Conservation (phyloP, 2,329 filamentous ascomycete genomes). For the Trichophyton verrucosum region DNA sequence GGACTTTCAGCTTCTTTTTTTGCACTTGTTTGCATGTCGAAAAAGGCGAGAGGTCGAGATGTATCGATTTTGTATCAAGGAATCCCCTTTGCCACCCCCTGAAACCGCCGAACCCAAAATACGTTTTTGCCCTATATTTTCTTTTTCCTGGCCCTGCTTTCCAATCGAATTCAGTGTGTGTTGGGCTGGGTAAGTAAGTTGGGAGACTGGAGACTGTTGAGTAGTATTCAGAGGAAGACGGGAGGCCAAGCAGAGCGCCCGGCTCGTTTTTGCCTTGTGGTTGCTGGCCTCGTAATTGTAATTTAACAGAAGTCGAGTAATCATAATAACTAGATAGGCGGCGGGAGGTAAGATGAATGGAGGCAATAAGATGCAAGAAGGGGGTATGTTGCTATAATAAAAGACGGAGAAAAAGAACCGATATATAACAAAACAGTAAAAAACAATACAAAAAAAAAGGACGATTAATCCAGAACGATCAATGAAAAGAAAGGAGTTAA, state of each 20-base stretch:
- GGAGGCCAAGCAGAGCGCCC: too few species aligned
- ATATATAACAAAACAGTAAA: background rate
- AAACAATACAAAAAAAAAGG: background rate
- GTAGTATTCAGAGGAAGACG: too few species aligned
- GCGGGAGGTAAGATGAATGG: too few species aligned
- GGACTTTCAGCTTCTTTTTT: background rate
- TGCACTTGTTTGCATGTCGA: background rate
- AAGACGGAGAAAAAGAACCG: background rate
- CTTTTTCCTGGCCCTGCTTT: background rate
- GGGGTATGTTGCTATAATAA: background rate
- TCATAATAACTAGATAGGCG: background rate
- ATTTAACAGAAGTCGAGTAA: background rate
- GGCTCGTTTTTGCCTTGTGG: too few species aligned
- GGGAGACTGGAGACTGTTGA: too few species aligned
- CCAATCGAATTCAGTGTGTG: too few species aligned
- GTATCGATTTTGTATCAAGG: background rate
- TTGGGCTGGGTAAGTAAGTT: too few species aligned
- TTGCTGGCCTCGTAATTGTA: too few species aligned
- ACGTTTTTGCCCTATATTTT: background rate
- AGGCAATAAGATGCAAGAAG: background rate
- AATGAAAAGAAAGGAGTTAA: background rate
- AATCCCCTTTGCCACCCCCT: constrained; percentile 3
- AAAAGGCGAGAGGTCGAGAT: background rate
- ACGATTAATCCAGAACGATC: background rate
- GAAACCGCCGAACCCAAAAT: background rate